These are phyloP conservation scores for Brassica cretica DNA, from an alignment of 345 rosid species.

Conservation along the genomic window DNA sequence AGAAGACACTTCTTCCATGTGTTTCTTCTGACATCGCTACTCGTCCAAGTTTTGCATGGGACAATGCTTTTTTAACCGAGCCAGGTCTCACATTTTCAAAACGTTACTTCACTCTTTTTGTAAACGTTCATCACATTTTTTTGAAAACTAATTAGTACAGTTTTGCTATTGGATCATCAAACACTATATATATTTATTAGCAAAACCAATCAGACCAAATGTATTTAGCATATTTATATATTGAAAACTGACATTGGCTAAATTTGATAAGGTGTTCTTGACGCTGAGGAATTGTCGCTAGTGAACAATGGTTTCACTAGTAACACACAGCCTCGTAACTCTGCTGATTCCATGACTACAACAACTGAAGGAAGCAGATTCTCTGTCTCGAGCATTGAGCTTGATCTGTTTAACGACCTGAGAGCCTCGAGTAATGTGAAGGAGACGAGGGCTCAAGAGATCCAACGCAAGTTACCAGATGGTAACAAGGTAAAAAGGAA, in stretches of 20 bases:
- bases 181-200: too few species aligned
- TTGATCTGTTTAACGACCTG: conserved; percentile 32
- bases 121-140: neutral
- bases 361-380: conserved; percentile 25
- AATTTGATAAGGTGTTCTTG: conserved; percentile 36
- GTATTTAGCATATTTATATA: neutral
- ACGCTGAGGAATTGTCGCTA: conserved; percentile 33
- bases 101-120: neutral
- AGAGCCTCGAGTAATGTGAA: conserved; percentile 23
- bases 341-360: conserved; percentile 21
- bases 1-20: conserved; percentile 10
- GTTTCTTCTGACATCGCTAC: neutral
- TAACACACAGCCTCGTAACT: conserved; percentile 6
- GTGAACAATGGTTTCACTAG: conserved; percentile 30
- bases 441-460: conserved; percentile 16
- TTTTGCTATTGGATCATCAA: too few species aligned
- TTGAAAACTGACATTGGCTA: neutral
- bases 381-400: conserved; percentile 32
- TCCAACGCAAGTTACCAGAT: conserved; percentile 20
- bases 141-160: neutral
- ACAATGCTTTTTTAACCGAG: conserved; percentile 33
- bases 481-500: conserved; percentile 18
- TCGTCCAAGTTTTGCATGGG: conserved; percentile 42
- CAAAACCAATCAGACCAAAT: too few species aligned
- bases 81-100: conserved; percentile 30